Evolutionary conservation across 2,329 filamentous ascomycete genomes (phyloP), one percentile per base, ranked within the genome.

Genomic region (Talaromyces sp.): DNA sequence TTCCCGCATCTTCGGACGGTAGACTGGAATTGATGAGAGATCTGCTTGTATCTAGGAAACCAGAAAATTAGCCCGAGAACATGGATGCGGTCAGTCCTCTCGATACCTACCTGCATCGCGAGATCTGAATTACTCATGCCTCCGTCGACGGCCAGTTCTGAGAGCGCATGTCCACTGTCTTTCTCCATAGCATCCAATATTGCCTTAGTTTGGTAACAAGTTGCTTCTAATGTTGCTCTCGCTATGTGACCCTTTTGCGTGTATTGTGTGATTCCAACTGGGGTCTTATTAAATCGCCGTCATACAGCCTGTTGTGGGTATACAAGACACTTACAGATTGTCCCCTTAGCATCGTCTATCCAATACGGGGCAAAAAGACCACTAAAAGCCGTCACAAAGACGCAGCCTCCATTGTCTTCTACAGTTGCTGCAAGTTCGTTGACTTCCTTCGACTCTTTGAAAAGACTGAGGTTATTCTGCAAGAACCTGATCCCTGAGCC

Each of bases 161-260:
- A 85, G n/a, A 96, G 85, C 66, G 86, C 86, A 73, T 93, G 88
- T 50, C 89, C 88, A 63, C 89, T 93, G 78, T 96, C 92, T 70
- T 89, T 88, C 74, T 92, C 91, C 93, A 97, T 97, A 67, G 93
- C 92, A 73, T 94, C 90, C n/a, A 96, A 85, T 71, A 97, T 96
- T 22, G 92, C 93, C 71, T 92, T 93, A 27, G 92, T 96, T 78
- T 97, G 93, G 82, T 91, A 96, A 81, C 92, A 96, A 31, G 91
- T 94, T 13, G 93, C 92, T 79, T 97, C 93, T 49, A 97, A 85
- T 0, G 93, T 96, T 41, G 93, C 93, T 66, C 93, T 88, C 39
- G 92, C 92, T 72, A 97, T 91, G 75, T 97, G 93, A 9, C 91
- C 91, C 71, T 89, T 89, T 74, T 92, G 85, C 0, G 93, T 96